These are phyloP conservation scores for Thalassiosira profunda DNA, from an alignment of 108 stramenopile genomes.

Conservation along the genomic window DNA sequence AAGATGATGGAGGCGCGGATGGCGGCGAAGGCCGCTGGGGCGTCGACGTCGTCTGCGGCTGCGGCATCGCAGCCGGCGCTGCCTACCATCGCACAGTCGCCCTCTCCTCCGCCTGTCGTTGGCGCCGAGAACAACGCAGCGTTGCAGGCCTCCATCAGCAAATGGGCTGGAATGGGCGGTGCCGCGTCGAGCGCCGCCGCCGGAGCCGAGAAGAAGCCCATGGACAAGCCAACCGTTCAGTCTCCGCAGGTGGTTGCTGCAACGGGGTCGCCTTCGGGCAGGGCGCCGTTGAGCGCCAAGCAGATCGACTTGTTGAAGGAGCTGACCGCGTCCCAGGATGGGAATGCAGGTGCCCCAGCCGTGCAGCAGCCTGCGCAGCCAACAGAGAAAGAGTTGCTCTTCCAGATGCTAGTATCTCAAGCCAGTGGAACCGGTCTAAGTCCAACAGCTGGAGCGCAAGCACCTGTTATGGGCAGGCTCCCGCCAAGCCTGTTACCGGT, in stretches of 20 bases:
- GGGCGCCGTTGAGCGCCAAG: background rate
- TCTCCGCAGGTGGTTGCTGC: background rate
- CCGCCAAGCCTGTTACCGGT: no score
- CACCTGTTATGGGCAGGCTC: no score
- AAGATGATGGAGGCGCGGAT: conserved; percentile 45
- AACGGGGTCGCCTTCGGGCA: background rate
- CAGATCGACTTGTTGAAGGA: background rate
- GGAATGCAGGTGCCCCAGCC: background rate
- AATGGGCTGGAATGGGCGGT: conserved; percentile 29
- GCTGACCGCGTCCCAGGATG: background rate
- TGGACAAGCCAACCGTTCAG: no score
- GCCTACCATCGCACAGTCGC: background rate
- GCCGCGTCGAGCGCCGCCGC: background rate
- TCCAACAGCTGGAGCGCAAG: background rate
- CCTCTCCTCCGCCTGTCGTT: background rate
- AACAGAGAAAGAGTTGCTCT: no score
- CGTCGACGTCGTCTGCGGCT: background rate
- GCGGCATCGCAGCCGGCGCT: background rate
- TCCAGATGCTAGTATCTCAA: background rate
- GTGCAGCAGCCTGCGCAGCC: background rate
- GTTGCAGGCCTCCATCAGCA: conserved; percentile 30
- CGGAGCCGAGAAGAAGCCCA: no score
- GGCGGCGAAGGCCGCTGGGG: conserved; percentile 20
- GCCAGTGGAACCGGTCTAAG: background rate
- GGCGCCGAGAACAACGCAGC: conserved; percentile 5